Conservation (phyloP, 2,329 filamentous ascomycete genomes). For the Clonostachys solani region DNA sequence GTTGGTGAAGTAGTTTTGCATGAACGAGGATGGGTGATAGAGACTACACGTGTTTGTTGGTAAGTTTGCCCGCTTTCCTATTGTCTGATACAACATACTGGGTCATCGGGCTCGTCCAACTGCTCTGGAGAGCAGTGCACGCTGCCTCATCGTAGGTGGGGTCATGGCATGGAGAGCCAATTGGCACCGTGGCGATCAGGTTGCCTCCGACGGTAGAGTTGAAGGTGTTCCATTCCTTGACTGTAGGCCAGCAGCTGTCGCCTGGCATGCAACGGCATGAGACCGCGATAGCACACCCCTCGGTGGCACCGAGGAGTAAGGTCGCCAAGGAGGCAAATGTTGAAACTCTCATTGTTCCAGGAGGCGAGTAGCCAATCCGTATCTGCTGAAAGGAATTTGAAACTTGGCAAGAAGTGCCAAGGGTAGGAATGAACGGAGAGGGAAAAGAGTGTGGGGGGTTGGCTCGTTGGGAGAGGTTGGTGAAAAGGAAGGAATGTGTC, state of each 20-base stretch:
- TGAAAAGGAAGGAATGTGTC: too few relatives aligned
- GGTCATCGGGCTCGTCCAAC: constrained; percentile 25
- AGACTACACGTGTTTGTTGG: not conserved
- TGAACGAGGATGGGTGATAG: constrained; percentile 12
- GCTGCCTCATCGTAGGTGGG: constrained; percentile 34
- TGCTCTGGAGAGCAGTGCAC: constrained; percentile 29
- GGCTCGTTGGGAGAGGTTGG: too few relatives aligned
- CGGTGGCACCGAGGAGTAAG: too few relatives aligned
- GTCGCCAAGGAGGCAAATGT: too few relatives aligned
- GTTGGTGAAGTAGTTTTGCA: constrained; percentile 22
- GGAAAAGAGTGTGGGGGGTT: too few relatives aligned
- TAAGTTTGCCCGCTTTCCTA: too few relatives aligned
- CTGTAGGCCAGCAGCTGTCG: constrained; percentile 48
- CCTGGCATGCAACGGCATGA: constrained; percentile 42
- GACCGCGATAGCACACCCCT: not conserved
- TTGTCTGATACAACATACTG: constrained; percentile 19
- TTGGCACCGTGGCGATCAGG: constrained; percentile 46
- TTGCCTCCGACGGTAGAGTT: constrained; percentile 45
- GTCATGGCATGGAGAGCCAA: constrained; percentile 48
- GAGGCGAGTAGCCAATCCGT: too few relatives aligned
- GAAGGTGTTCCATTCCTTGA: constrained; percentile 39
- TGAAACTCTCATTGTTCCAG: too few relatives aligned
- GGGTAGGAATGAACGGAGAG: too few relatives aligned
- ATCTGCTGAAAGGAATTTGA: too few relatives aligned
- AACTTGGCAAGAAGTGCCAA: too few relatives aligned